These are phyloP conservation scores for Isatis tinctoria DNA, from an alignment of 345 rosid genomes.

Conservation along the genomic window DNA sequence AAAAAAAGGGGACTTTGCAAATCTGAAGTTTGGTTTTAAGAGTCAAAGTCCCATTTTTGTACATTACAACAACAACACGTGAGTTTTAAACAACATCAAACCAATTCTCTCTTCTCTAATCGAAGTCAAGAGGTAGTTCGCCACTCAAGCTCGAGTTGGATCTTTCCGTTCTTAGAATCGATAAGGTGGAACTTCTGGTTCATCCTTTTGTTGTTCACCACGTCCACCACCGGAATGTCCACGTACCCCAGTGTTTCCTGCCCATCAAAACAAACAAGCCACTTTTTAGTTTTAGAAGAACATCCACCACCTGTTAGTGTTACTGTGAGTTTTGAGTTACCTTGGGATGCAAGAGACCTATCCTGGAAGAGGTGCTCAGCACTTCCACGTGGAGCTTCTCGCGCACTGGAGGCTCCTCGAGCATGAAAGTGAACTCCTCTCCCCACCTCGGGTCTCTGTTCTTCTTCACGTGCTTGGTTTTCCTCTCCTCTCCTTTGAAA, in stretches of 20 bases:
- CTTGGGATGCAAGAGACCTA: slow-evolving; percentile 86
- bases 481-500: slow-evolving; percentile 78
- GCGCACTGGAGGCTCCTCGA: slow-evolving; percentile 72
- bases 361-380: slow-evolving; percentile 70
- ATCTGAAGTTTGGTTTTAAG: slow-evolving; percentile 23
- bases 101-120: slow-evolving; percentile 18
- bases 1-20: slow-evolving; percentile 9
- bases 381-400: slow-evolving; percentile 85
- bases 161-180: slow-evolving; percentile 80
- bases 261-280: slow-evolving; percentile 4
- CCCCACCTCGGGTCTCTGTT: slow-evolving; percentile 96
- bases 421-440: slow-evolving; percentile 67
- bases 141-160: slow-evolving; percentile 93
- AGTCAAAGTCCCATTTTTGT: slow-evolving; percentile 32
- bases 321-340: slow-evolving; percentile 28
- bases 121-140: slow-evolving; percentile 49
- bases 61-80: slow-evolving; percentile 11
- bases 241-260: slow-evolving; percentile 84
- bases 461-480: slow-evolving; percentile 83
- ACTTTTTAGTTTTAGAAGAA: neutral
- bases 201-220: slow-evolving; percentile 75
- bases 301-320: neutral
- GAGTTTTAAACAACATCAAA: slow-evolving; percentile 8
- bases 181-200: slow-evolving; percentile 88
- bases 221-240: slow-evolving; percentile 68